phyloP scores from a whole-genome alignment of 768 basidiomycete species.

The Tephrocybe sp. region DNA sequence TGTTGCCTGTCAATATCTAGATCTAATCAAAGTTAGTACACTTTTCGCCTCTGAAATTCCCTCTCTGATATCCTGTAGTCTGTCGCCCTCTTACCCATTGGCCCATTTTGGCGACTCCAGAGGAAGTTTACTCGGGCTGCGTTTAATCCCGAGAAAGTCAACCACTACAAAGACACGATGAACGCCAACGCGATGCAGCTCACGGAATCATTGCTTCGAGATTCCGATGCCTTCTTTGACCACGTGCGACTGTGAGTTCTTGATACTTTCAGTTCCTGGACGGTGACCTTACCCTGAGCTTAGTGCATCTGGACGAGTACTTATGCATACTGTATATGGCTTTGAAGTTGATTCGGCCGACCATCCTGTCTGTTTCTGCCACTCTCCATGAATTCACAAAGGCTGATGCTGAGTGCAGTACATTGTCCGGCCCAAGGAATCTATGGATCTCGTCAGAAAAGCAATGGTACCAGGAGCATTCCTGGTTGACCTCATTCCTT shows the following conservation, averaged over 20 bases:
- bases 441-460: constrained; percentile 1
- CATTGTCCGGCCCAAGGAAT: background rate
- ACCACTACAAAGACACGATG: background rate
- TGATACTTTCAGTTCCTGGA: background rate
- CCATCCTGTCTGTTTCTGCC: background rate
- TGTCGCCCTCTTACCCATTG: background rate
- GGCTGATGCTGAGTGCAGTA: background rate
- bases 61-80: background rate
- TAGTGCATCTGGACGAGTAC: constrained; percentile 2
- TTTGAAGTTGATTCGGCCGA: background rate
- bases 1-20: background rate
- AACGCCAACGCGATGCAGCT: background rate
- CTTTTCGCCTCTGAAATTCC: background rate
- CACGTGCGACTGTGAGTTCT: background rate
- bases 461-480: background rate
- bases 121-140: background rate
- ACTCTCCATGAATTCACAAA: background rate
- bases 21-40: background rate
- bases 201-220: background rate
- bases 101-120: background rate
- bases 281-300: background rate
- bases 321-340: background rate
- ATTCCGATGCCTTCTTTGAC: background rate
- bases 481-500: background rate
- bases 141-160: background rate